Base-by-base conservation (phyloP, 1,284 basidiomycete species). In the Sanguinoderma infundibulare region DNA sequence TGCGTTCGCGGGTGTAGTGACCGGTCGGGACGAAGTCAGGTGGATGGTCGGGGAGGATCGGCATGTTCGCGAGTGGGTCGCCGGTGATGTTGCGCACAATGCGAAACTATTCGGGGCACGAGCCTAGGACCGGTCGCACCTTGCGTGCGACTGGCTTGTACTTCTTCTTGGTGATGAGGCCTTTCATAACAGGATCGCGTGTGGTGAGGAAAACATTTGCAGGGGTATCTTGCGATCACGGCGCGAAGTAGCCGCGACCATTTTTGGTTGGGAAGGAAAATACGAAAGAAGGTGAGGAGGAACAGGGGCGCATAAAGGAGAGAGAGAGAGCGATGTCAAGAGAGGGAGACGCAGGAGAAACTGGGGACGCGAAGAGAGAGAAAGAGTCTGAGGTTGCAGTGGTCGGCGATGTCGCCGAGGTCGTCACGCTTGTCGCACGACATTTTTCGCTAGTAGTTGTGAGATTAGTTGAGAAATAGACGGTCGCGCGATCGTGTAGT, bases 71-170 rank as follows among this genome's bases (percentile, higher is more conserved):
- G 0, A 78, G 64, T n/a, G n/a, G n/a, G n/a, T n/a, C n/a, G n/a
- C n/a, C n/a, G n/a, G n/a, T n/a, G n/a, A n/a, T n/a, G n/a, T n/a
- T n/a, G n/a, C n/a, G n/a, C n/a, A n/a, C n/a, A n/a, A n/a, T n/a
- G n/a, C n/a, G n/a, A n/a, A n/a, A n/a, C n/a, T n/a, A n/a, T n/a
- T n/a, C n/a, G n/a, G n/a, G n/a, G n/a, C n/a, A n/a, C n/a, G n/a
- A n/a, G 1, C 62, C 61, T 2, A 64, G 55, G 0, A 77, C 63
- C 0, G 76, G 73, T 24, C 63, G 42, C 8, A 72, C 63, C 55
- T 74, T 74, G n/a, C 58, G 47, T 0, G 70, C 72, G 2, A 78
- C 76, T 2, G 73, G 75, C 58, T 78, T 78, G 66, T 79, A 78
- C 64, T 76, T 76, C 42, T 72, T 72, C 39, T 62, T 63, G 2